A percentile compares a stretch with the other conserved stretches of the same genome.
Conservation (phyloP, 2,329 filamentous ascomycete genomes). For the Aureobasidium sp. region DNA sequence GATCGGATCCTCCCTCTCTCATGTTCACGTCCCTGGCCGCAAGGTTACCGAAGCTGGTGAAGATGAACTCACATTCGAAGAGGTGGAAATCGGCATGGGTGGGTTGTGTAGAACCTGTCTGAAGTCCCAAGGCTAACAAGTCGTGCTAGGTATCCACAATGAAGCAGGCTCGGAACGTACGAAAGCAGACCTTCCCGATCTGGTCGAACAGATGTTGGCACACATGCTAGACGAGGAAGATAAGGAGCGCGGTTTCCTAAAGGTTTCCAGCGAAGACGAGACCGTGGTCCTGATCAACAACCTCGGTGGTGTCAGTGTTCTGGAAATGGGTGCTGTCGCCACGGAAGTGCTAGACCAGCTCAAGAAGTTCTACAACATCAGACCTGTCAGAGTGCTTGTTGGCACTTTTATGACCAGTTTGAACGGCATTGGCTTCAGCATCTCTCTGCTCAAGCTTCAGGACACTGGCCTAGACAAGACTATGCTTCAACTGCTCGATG, state of each 20-base stretch:
- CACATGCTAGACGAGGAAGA: conserved; percentile 58
- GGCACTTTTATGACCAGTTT: conserved; percentile 67
- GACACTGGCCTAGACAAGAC: conserved; percentile 54
- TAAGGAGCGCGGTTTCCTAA: conserved; percentile 62
- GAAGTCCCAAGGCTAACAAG: not conserved
- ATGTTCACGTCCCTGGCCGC: conserved; percentile 89
- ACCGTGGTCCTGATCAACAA: conserved; percentile 69
- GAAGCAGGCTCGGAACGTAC: conserved; percentile 37
- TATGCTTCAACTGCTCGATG: conserved; percentile 63
- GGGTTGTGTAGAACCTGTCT: not conserved
- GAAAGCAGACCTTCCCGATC: conserved; percentile 35
- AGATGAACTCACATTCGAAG: conserved; percentile 52
- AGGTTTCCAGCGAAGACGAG: conserved; percentile 53
- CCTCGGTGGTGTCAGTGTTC: conserved; percentile 62
- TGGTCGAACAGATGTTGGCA: conserved; percentile 54
- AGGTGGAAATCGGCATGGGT: conserved; percentile 66
- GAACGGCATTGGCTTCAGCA: conserved; percentile 65
- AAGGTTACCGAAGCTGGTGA: conserved; percentile 46
- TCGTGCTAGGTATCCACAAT: conserved; percentile 52
- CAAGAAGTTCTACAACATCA: conserved; percentile 51
- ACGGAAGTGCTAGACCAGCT: conserved; percentile 59
- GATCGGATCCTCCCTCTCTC: conserved; percentile 76
- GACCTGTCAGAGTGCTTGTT: conserved; percentile 54
- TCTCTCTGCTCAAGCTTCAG: conserved; percentile 57
- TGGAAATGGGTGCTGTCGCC: conserved; percentile 67